Evolutionary conservation across 2,329 filamentous ascomycete genomes (phyloP), one percentile per base, ranked within the genome.

Genomic region (Pyrenophora teres): DNA sequence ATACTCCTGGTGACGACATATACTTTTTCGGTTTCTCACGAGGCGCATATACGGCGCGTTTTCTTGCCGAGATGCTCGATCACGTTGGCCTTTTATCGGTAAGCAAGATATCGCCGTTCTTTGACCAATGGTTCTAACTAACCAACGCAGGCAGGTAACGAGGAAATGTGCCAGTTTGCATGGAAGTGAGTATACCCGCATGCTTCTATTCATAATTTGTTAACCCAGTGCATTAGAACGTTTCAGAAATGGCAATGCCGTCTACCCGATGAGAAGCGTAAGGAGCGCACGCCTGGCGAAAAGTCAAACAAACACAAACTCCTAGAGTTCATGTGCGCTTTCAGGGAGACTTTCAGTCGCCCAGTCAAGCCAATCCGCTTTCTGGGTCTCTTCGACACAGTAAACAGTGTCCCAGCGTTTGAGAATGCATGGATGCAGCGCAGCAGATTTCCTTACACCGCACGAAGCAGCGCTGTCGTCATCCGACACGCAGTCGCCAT

Each of bases 111-210:
- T 7, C 25, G 30, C 16, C 15, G 8, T 13, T 2, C 37, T 31
- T 10, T 46, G 12, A 27, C 31, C 9, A 27, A 21, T 25, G n/a
- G 37, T 12, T 45, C 18, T 44, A 37, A 40, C 10, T n/a, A 37
- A 40, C 10, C 10, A 10, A 5, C 6, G 3, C 31, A 70, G 65
- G 87, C 89, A 44, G 90, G 90, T 9, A 95, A 95, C 62, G 89
- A 95, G 66, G 90, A 94, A 61, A 87, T 94, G 85, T 85, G 90
- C 44, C 80, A 82, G 3, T 95, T 95, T 68, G 90, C 89, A 0
- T 94, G 90, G 89, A 92, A 89, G 69, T 68, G 43, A 50, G 64
- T 59, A 6, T 25, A 7, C 4, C 1, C 19, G n/a, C 16, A 9
- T 1, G 13, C 6, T 16, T 6, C 36, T 15, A 12, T 40, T 1